Base-by-base conservation (phyloP, 2,329 filamentous ascomycete species). In the Fusarium annulatum region DNA sequence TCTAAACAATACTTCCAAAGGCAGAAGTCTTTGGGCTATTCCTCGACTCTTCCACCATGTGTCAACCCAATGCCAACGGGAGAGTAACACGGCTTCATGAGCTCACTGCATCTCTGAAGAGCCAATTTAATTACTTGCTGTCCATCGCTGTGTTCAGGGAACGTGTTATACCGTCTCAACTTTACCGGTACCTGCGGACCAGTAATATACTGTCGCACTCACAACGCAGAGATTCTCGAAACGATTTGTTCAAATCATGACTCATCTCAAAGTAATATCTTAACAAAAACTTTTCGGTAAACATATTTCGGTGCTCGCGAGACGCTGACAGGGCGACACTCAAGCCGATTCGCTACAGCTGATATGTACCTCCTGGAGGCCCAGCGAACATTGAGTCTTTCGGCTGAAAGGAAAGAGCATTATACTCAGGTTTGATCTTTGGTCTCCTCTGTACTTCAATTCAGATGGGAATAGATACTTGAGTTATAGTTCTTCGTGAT, bases 381-480 rank as follows among this genome's bases (percentile, higher is more conserved):
- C 8, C 5, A 34, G 10, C 16, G 3, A 23, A 23, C 21, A 7
- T 51, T 7, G 21, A 10, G 4, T 2, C n/a, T 23, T 9, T 23
- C 12, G 3, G 30, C 16, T 19, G 1, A 30, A 30, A 30, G 28
- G 12, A 23, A 5, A 4, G 30, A 3, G 21, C 11, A 23, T 15
- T 7, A 19, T 23, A 23, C 5, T 9, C 8, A 23, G 14, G 9
- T 12, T 14, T 23, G 8, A 23, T 2, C 3, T 2, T 51, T 19
- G 3, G 16, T 7, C 16, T 18, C 4, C 8, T 4, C 8, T 12
- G 2, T 19, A 4, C 1, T 9, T 23, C 23, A 10, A 34, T 23
- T 0, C 5, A 15, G 7, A 7, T n/a, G 9, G 7, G 4, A 0
- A 49, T 12, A 5, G 9, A 16, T 1, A 9, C 14, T 18, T 9